Conservation (phyloP, 176 grass and related monocot species). For the Oryza punctata region DNA sequence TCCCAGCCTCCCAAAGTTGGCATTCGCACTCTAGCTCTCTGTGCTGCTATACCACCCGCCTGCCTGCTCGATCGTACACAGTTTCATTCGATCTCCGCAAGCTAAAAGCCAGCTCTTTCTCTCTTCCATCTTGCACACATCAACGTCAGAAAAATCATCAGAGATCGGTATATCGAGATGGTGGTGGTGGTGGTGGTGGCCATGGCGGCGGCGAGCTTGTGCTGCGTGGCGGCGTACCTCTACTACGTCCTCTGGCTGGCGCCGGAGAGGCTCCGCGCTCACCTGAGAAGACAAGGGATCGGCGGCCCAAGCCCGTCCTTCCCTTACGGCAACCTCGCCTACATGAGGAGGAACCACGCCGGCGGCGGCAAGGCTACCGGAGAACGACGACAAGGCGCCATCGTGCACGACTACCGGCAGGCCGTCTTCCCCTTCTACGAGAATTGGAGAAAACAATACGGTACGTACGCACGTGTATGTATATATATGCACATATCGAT, state of each 20-base stretch:
- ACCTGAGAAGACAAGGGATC: slow-evolving; percentile 63
- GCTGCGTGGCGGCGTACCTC: slow-evolving; percentile 54
- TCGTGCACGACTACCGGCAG: slow-evolving; percentile 80
- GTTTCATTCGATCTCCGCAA: neutral
- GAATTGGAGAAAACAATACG: slow-evolving; percentile 69
- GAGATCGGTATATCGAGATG: neutral
- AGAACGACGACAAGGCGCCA: neutral
- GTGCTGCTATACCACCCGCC: too few species aligned
- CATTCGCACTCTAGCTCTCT: slow-evolving; percentile 21
- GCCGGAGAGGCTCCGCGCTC: slow-evolving; percentile 53
- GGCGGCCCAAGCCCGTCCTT: slow-evolving; percentile 61
- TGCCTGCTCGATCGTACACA: too few species aligned
- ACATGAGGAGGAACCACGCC: slow-evolving; percentile 58
- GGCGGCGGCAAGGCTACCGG: neutral
- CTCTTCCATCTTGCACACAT: neutral
- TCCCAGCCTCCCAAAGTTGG: neutral
- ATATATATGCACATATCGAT: neutral
- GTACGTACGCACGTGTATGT: slow-evolving; percentile 38
- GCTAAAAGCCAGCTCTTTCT: neutral
- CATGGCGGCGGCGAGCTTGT: slow-evolving; percentile 32
- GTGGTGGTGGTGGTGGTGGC: neutral
- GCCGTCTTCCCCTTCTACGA: slow-evolving; percentile 79
- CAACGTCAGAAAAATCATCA: neutral
- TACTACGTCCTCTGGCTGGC: slow-evolving; percentile 59
- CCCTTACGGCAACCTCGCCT: slow-evolving; percentile 67